These are phyloP conservation scores for Graphilbum fragrans DNA, from an alignment of 2,329 filamentous ascomycete genomes.

Conservation along the genomic window DNA sequence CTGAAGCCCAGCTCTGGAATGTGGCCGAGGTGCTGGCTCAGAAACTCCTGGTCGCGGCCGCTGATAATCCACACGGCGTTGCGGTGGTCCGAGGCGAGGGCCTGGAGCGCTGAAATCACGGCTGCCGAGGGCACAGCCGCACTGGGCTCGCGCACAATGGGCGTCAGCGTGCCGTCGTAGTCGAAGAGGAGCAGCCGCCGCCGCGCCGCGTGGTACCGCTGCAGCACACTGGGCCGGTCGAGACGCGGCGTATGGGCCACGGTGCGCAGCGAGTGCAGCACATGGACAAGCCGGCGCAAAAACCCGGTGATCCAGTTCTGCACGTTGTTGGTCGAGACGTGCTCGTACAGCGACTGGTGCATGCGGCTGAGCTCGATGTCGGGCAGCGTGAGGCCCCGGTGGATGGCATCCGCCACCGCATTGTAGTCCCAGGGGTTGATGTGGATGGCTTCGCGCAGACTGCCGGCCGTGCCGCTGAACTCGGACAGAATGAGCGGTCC, in stretches of 20 bases:
- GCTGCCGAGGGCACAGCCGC: conserved; percentile 79
- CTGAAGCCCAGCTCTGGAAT: conserved; percentile 84
- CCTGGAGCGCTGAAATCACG: conserved; percentile 67
- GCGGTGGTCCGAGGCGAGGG: conserved; percentile 63
- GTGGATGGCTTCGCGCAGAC: conserved; percentile 73
- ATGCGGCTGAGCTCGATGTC: conserved; percentile 51
- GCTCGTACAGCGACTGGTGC: conserved; percentile 65
- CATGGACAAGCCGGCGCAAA: conserved; percentile 65
- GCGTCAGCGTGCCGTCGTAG: conserved; percentile 92
- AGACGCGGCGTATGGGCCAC: conserved; percentile 69
- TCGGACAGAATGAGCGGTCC: conserved; percentile 90
- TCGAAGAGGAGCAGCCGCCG: conserved; percentile 96
- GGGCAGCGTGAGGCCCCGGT: conserved; percentile 69
- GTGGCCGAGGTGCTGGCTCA: conserved; percentile 85
- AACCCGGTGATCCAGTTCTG: conserved; percentile 77
- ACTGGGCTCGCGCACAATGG: conserved; percentile 84
- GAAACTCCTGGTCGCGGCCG: conserved; percentile 82
- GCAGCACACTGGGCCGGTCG: conserved; percentile 60
- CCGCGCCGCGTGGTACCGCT: conserved; percentile 60
- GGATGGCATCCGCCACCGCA: conserved; percentile 73
- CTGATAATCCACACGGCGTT: conserved; percentile 99
- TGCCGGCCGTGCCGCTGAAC: conserved; percentile 88
- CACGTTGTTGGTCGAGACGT: conserved; percentile 77
- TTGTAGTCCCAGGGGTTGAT: conserved; percentile 94
- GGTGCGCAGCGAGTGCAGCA: conserved; percentile 65